A percentile compares a stretch with the other conserved stretches of the same genome.
Evolutionary conservation across 495 filamentous ascomycete species (phyloP).

Genomic region (Trichocladium antarcticum): DNA sequence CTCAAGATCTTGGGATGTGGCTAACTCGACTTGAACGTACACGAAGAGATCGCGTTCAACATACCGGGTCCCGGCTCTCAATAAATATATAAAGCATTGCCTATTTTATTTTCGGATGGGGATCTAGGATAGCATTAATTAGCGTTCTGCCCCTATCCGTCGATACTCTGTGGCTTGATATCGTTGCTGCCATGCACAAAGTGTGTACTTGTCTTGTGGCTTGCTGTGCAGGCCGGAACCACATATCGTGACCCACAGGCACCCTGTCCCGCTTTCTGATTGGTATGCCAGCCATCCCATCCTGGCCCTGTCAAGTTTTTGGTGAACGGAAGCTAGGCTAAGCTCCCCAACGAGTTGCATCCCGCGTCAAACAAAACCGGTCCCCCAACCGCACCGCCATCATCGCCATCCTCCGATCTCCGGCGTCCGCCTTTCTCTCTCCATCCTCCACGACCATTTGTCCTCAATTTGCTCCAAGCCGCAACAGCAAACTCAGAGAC

Average conservation of each 20-base stretch:
- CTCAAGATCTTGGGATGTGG: too few species aligned
- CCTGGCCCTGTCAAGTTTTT: constrained; percentile 15
- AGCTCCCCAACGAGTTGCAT: constrained; percentile 25
- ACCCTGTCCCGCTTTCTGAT: too few species aligned
- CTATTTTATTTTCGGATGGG: too few species aligned
- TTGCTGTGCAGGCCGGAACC: not conserved
- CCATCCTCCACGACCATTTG: not conserved
- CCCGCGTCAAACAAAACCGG: constrained; percentile 26
- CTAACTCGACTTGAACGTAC: too few species aligned
- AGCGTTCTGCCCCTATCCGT: too few species aligned
- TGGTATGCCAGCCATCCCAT: constrained; percentile 9
- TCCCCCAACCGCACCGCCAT: constrained; percentile 20
- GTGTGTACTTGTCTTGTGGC: not conserved
- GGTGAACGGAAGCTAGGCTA: constrained; percentile 18
- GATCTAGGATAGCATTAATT: too few species aligned
- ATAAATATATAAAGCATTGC: too few species aligned
- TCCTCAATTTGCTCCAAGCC: constrained; percentile 17
- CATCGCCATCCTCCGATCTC: constrained; percentile 21
- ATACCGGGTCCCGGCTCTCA: too few species aligned
- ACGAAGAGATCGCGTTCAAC: too few species aligned
- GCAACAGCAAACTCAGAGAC: not conserved
- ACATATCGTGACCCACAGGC: too few species aligned
- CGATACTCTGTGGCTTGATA: too few species aligned
- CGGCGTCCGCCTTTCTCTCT: constrained; percentile 16
- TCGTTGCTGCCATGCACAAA: too few species aligned